Conservation (phyloP, 2,329 filamentous ascomycete genomes). For the Chalaropsis ovoidea region DNA sequence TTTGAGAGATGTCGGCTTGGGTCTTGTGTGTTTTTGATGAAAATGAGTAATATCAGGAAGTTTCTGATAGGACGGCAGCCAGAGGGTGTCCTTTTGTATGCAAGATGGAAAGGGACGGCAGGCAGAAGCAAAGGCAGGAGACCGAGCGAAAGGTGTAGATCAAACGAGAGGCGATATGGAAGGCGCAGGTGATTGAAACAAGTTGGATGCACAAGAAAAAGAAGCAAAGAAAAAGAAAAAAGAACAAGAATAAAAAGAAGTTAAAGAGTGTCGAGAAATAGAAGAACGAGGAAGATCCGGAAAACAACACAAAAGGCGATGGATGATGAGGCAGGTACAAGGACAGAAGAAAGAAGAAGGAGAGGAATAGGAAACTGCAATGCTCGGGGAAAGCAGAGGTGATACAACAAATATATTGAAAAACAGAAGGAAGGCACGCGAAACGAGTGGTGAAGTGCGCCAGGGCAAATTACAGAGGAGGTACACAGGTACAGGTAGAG, state of each 20-base stretch:
- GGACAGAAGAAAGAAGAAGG: conserved; percentile 23
- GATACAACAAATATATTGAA: conserved; percentile 14
- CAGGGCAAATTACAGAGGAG: conserved; percentile 1
- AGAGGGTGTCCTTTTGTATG: conserved; percentile 14
- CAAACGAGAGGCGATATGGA: conserved; percentile 19
- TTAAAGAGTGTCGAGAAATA: conserved; percentile 20
- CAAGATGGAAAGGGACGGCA: not conserved
- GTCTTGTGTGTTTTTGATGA: conserved; percentile 5
- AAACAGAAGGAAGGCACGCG: not conserved
- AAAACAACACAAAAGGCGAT: conserved; percentile 18
- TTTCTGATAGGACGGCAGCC: conserved; percentile 2
- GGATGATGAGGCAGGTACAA: conserved; percentile 21
- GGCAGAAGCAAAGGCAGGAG: not conserved
- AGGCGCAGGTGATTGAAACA: conserved; percentile 9
- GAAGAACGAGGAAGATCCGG: conserved; percentile 6
- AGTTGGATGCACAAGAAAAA: not conserved
- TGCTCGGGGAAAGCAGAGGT: not conserved
- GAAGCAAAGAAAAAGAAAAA: not conserved
- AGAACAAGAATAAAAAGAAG: conserved; percentile 15
- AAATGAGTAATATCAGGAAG: not conserved
- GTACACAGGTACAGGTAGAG: not conserved
- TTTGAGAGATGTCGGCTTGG: conserved; percentile 22
- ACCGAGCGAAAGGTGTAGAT: conserved; percentile 21
- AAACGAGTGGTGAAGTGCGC: too few species aligned
- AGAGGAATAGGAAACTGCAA: conserved; percentile 14